phyloP scores from a whole-genome alignment of 2,329 filamentous ascomycete genomes.

The Cercospora zeae-maydis region DNA sequence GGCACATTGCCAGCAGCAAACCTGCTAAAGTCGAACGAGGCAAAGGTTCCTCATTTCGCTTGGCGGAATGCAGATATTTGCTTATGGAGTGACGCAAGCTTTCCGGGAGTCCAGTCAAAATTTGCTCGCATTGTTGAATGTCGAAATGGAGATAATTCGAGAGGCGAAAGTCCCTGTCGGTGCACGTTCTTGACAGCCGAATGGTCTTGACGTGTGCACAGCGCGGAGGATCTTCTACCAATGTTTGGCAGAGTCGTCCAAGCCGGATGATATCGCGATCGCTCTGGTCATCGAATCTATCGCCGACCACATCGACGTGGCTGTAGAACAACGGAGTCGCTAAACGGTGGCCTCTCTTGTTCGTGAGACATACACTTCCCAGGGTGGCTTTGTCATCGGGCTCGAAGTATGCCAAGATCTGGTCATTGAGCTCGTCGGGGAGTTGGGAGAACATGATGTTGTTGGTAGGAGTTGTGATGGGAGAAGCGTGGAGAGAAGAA shows the following conservation, averaged over 20 bases:
- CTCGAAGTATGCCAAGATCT: background rate
- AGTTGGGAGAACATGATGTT: slow-evolving; percentile 1
- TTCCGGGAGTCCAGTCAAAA: background rate
- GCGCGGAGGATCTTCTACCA: background rate
- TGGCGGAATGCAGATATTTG: background rate
- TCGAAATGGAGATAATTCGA: background rate
- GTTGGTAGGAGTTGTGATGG: background rate
- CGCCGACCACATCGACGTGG: background rate
- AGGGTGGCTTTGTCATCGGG: background rate
- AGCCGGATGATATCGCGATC: background rate
- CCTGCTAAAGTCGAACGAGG: background rate
- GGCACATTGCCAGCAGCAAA: background rate
- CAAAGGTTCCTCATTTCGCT: background rate
- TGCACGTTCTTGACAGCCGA: background rate
- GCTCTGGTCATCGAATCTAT: background rate
- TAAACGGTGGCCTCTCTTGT: background rate
- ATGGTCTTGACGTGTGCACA: background rate
- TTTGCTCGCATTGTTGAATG: background rate
- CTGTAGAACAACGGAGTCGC: background rate
- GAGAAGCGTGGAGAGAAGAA: background rate
- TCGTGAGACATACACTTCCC: background rate
- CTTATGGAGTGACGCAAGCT: background rate
- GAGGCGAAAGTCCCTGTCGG: background rate
- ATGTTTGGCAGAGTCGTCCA: background rate
- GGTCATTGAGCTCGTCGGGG: slow-evolving; percentile 10